Conservation (phyloP, 768 basidiomycete genomes). For the Leccinum broughii region DNA sequence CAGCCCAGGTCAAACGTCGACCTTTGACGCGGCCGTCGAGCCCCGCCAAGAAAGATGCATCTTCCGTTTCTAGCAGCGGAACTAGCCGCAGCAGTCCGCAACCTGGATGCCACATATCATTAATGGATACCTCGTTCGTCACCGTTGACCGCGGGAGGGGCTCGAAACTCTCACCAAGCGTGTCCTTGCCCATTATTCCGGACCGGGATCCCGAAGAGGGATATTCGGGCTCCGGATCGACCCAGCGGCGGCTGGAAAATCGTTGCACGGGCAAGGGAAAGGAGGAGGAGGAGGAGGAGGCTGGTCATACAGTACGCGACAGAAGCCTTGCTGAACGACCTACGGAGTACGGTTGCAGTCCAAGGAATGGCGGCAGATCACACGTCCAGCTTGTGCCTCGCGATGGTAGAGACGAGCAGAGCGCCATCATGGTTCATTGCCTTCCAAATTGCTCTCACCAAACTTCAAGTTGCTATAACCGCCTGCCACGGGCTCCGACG, state of each 20-base stretch:
- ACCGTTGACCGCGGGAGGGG: slow-evolving; percentile 23
- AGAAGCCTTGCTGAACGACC: slow-evolving; percentile 5
- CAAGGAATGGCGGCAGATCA: slow-evolving; percentile 16
- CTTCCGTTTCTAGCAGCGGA: background rate
- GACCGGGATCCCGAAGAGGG: background rate
- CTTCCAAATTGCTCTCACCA: slow-evolving; percentile 22
- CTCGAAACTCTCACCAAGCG: slow-evolving; percentile 19
- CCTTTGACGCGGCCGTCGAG: slow-evolving; percentile 27
- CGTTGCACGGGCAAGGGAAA: slow-evolving; percentile 1
- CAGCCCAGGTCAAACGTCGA: slow-evolving; percentile 27
- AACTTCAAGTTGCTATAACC: slow-evolving; percentile 12
- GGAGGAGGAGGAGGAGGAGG: slow-evolving; percentile 2
- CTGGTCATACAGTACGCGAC: background rate
- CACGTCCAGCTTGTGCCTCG: slow-evolving; percentile 25
- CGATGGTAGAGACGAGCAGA: slow-evolving; percentile 11
- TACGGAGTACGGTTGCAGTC: background rate
- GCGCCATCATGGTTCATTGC: slow-evolving; percentile 19
- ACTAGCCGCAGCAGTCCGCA: background rate
- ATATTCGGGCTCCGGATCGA: slow-evolving; percentile 2
- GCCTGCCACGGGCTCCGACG: background rate
- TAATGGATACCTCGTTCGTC: slow-evolving; percentile 17
- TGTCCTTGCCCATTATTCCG: slow-evolving; percentile 21
- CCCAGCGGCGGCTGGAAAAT: background rate
- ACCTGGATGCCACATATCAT: background rate
- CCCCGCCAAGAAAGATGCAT: slow-evolving; percentile 13